Evolutionary conservation across 495 filamentous ascomycete species (phyloP), one percentile per base, ranked within the genome.

Genomic region (Zalerion maritima): DNA sequence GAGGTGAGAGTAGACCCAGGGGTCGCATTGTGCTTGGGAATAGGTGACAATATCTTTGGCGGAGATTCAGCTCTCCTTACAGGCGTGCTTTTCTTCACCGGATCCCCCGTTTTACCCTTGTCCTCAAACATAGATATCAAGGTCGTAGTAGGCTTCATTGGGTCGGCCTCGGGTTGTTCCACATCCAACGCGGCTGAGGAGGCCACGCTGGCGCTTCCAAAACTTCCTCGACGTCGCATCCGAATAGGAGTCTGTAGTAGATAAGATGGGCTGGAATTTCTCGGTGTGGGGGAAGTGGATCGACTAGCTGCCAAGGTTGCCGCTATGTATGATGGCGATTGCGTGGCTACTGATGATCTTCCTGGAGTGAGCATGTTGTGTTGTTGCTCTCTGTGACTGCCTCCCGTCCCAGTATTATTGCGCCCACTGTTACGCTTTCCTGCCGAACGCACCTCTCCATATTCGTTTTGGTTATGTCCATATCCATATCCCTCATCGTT

Each of bases 111-210:
- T 20, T 45, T 43, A 31, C 24, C 24, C 21, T 32, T 50, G 40
- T 40, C 42, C 49, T 81, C 75, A 38, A 77, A 81, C 37, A 78
- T 52, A 10, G 62, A 57, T 27, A 78, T 67, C 12, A 78, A 51
- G 6, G 69, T 58, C 11, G 56, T 69, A 0, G 73, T 75, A 2
- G 69, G 56, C 29, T 53, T 44, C 13, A 73, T 70, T 3, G 70
- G 55, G 0, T 51, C 57, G n/a, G 58, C 49, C 41, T 77, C 71
- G n/a, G 55, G 48, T n/a, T 29, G 37, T n/a, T 49, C 34, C 9
- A 50, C 45, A 15, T 33, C 28, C 24, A 47, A 49, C 5, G 37
- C 29, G 3, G 42, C 33, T 5, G 42, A 45, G 18, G 47, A 47
- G 2, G 34, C 31, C 13, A 39, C 28, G 18, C 48, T 53, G 5